These are phyloP conservation scores for Chlorella sp. DNA, from an alignment of 139 green algal genomes.

Conservation along the genomic window DNA sequence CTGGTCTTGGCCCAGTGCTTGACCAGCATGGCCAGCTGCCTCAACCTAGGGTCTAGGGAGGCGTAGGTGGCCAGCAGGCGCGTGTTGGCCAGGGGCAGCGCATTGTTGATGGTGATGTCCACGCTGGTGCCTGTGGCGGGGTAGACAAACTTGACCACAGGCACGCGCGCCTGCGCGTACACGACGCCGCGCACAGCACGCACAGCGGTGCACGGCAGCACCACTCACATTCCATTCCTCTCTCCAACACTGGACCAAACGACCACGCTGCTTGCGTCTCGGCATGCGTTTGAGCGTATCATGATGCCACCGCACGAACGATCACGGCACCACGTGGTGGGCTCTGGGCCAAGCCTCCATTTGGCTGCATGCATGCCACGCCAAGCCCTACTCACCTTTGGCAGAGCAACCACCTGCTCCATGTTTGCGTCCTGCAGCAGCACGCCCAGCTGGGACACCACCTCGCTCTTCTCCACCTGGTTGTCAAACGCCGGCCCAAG, in stretches of 20 bases:
- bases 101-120: slow-evolving; percentile 85
- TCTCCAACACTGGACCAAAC: not conserved
- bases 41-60: slow-evolving; percentile 66
- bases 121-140: slow-evolving; percentile 42
- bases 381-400: slow-evolving; percentile 29
- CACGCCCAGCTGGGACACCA: slow-evolving; percentile 53
- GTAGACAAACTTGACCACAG: slow-evolving; percentile 72
- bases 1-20: slow-evolving; percentile 92
- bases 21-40: slow-evolving; percentile 70
- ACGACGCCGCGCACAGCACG: not conserved
- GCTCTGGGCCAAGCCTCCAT: not conserved
- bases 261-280: not conserved
- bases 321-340: not conserved
- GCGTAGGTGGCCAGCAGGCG: slow-evolving; percentile 76
- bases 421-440: slow-evolving; percentile 49
- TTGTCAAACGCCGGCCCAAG: slow-evolving; percentile 15
- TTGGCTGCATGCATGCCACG: no score
- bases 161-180: slow-evolving; percentile 1
- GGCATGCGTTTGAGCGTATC: no score
- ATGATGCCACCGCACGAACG: not conserved
- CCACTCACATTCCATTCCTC: not conserved
- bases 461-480: slow-evolving; percentile 30
- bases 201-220: no score
- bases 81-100: slow-evolving; percentile 80
- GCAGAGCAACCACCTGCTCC: slow-evolving; percentile 50